Base-by-base conservation (phyloP, 805 yeast genomes). In the Starmerella khaoyaiensis region DNA sequence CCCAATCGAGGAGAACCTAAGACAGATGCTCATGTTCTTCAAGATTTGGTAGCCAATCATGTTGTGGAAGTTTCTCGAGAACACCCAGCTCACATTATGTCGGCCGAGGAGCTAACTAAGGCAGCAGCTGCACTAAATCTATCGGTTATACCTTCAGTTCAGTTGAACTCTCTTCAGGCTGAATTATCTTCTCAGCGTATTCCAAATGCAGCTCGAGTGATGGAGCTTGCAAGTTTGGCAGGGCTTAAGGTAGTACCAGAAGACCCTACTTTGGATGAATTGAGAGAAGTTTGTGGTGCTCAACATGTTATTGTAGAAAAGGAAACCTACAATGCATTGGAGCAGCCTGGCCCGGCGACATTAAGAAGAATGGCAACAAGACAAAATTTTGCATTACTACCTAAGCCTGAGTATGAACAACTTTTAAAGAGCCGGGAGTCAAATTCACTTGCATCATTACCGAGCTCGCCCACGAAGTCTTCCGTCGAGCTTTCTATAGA, bases 141-240 rank as follows among this genome's bases (percentile, higher is more conserved):
- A 19, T 37, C 44, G 3, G 41, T 41, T 5, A 6, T 44, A n/a
- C 41, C 46, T 5, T 26, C 37, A 2, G 27, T 36, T n/a, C 31
- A 28, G 5, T 30, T 37, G 16, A 46, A 30, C 15, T 35, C 36
- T 16, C 36, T 23, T 5, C 46, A 45, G 2, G 42, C 50, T 4
- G 31, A 27, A 8, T 39, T 47, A n/a, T 21, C 31, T 8, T 26
- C 14, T 7, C 59, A 54, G 6, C 34, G 32, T 21, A 42, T 36
- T 1, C 40, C 60, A 4, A 35, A 61, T n/a, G 57, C 63, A 2
- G 55, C 54, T 9, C 42, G 55, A 2, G 62, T 59, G 14, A 42
- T 38, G 5, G 33, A 34, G 6, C 28, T 41, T 4, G 53, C 51
- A 4, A 20, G 33, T 3, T 5, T 12, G 10, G 39, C 40, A 5